These are phyloP conservation scores for Penicillium sp. DNA, from an alignment of 2,329 filamentous ascomycete genomes.

Conservation along the genomic window DNA sequence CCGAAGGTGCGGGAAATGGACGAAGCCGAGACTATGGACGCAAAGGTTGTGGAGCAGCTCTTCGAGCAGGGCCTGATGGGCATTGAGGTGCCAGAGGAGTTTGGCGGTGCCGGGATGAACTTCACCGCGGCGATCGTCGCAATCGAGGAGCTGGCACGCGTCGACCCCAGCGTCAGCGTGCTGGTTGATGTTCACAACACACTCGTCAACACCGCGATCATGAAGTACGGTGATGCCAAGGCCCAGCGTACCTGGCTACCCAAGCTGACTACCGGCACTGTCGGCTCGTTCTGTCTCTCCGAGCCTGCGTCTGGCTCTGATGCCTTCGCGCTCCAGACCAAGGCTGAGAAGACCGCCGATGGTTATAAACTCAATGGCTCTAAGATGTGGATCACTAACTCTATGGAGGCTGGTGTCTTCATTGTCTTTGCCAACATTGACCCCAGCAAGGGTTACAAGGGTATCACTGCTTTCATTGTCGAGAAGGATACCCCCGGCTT, in stretches of 20 bases:
- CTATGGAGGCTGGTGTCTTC: constrained; percentile 85
- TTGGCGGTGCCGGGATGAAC: constrained; percentile 94
- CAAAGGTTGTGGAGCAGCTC: constrained; percentile 73
- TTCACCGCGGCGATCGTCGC: constrained; percentile 93
- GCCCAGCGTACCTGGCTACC: constrained; percentile 81
- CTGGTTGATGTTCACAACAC: constrained; percentile 98
- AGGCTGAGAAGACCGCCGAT: constrained; percentile 69
- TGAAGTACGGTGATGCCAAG: constrained; percentile 71
- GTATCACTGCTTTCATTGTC: constrained; percentile 90
- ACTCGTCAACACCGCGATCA: constrained; percentile 82
- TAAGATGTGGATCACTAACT: constrained; percentile 99
- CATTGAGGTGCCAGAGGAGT: constrained; percentile 94
- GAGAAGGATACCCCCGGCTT: constrained; percentile 86
- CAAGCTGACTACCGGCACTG: constrained; percentile 77
- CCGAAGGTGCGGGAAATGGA: constrained; percentile 96
- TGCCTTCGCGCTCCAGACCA: constrained; percentile 88
- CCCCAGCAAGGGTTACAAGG: constrained; percentile 85
- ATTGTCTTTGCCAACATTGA: constrained; percentile 97
- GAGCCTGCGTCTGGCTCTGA: constrained; percentile 90
- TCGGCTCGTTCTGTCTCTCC: constrained; percentile 84
- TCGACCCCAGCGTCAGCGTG: constrained; percentile 90
- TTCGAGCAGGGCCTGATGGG: constrained; percentile 98
- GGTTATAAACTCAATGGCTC: constrained; percentile 81
- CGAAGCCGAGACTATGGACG: constrained; percentile 90
- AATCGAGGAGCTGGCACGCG: constrained; percentile 89